Evolutionary conservation across 2,329 filamentous ascomycete genomes (phyloP), one percentile per base, ranked within the genome.

Genomic region (Aspergillus spinulosporus): DNA sequence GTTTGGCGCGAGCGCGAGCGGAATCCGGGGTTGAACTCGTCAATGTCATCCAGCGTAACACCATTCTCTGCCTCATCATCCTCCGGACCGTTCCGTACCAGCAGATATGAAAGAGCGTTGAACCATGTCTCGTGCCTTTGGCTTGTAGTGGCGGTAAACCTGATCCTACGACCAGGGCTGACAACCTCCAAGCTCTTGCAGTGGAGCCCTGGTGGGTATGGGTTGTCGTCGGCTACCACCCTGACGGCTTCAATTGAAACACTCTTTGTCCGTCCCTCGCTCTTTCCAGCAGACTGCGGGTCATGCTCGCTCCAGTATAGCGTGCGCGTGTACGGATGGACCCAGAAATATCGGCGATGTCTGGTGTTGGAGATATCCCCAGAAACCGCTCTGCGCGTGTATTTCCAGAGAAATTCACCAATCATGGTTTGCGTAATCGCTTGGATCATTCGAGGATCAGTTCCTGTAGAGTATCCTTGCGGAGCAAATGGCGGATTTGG

Each of bases 381-480:
- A 26, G 93, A 88, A n/a, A 92, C 92, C 58, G 92, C 83, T 78
- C 94, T 96, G 67, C 94, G 88, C 0, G 94, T 99, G 75, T 99
- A 99, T 74, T 99, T 99, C 94, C 94, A 99, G 40, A 99, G 81
- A 73, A 93, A 97, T 73, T 99, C 94, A 54, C 94, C 94, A 69
- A 99, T 97, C 94, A 99, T 99, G 14, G 94, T 97, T 75, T 99
- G 93, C 2, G 94, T 99, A 63, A 99, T 97, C 48, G 94, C 94
- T 77, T 97, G 92, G 64, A 99, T 97, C 92, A 99, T 97, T 66
- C 93, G 89, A 60, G 93, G 93, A 76, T 99, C 94, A 4, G 92
- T 96, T 61, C 84, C 84, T 15, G 86, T 80, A 7, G 85, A 84
- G 58, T 94, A 83, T 11, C 87, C 87, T 46, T 79, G 74, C 31